Evolutionary conservation across 768 basidiomycete species (phyloP), one percentile per base, ranked within the genome.

Genomic region (Mycena latifolia): DNA sequence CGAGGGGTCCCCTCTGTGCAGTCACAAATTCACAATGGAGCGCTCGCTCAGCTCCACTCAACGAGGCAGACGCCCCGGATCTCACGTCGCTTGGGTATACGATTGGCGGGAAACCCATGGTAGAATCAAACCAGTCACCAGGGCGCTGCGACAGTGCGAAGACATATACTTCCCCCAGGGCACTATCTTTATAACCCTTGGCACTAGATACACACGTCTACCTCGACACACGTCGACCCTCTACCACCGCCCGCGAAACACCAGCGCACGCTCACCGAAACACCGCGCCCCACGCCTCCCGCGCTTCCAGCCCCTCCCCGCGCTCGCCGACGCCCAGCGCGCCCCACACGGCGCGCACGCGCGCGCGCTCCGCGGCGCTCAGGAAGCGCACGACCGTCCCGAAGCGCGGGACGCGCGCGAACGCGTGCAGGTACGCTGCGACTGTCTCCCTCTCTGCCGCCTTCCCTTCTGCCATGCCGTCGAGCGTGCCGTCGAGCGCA

Each of bases 311-410:
- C 57, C 60, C 57, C 41, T 37, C 66, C 1, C 72, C 76, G 20
- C 17, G 65, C 2, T 71, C 76, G 17, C 14, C 47, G 7, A 77
- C 73, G 2, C 78, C 83, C 8, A 87, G 59, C 64, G 71, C 72
- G 31, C 75, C 74, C 82, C 83, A 88, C 18, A 90, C 78, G n/a
- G 75, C 77, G 59, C 79, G 78, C 31, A 82, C 84, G 22, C 86
- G 53, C 51, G 63, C 75, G 66, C 84, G 88, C 77, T 94, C 93
- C 25, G 74, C 65, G 47, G 71, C 74, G 59, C 84, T 89, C 75
- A 94, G 79, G 75, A 94, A 89, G 64, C 91, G 63, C 51, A 86
- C 76, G 0, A 94, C 81, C 0, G 89, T 91, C 48, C 77, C 78
- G 68, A 93, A 92, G 22, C 93, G 85, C 29, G 85, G 82, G 11